Percentiles rank a stretch among this genome's conserved stretches.
Evolutionary conservation across 1,139 yeast genomes (phyloP).

Genomic region (Debaryomycetaceae sp.): DNA sequence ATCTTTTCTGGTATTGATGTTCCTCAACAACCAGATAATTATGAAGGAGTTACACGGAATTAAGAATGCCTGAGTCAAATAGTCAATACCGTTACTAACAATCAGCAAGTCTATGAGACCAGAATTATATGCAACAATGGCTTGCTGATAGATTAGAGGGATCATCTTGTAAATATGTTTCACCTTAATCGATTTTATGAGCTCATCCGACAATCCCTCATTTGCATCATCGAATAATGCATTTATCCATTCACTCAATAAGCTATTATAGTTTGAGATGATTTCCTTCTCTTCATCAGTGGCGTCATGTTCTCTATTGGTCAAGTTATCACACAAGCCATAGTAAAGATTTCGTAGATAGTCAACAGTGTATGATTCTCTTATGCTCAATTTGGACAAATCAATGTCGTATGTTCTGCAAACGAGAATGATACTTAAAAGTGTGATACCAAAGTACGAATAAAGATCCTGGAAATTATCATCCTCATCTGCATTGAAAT

Average conservation of each 20-base stretch:
- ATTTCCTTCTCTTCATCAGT: constrained; percentile 27
- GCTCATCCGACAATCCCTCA: constrained; percentile 83
- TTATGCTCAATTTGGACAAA: constrained; percentile 19
- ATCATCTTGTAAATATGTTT: constrained; percentile 67
- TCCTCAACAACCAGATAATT: constrained; percentile 28
- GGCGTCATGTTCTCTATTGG: constrained; percentile 11
- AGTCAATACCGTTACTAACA: constrained; percentile 41
- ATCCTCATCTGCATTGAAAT: constrained; percentile 41
- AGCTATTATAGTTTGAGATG: constrained; percentile 37
- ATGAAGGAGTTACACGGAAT: constrained; percentile 38
- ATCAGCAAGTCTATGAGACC: constrained; percentile 42
- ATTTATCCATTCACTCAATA: constrained; percentile 72
- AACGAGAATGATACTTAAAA: constrained; percentile 48
- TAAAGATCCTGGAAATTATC: constrained; percentile 67
- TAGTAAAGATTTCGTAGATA: constrained; percentile 33
- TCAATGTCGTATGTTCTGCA: constrained; percentile 44
- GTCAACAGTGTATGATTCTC: constrained; percentile 30
- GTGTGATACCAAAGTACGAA: constrained; percentile 59
- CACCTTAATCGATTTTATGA: constrained; percentile 63
- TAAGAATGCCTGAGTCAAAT: constrained; percentile 40
- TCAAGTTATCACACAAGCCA: constrained; percentile 31
- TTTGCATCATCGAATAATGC: constrained; percentile 70
- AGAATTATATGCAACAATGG: constrained; percentile 56
- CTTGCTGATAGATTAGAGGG: constrained; percentile 73
- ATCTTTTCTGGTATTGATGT: constrained; percentile 10